Base-by-base conservation (phyloP, 2,329 filamentous ascomycete species). In the Fusarium multiceps region DNA sequence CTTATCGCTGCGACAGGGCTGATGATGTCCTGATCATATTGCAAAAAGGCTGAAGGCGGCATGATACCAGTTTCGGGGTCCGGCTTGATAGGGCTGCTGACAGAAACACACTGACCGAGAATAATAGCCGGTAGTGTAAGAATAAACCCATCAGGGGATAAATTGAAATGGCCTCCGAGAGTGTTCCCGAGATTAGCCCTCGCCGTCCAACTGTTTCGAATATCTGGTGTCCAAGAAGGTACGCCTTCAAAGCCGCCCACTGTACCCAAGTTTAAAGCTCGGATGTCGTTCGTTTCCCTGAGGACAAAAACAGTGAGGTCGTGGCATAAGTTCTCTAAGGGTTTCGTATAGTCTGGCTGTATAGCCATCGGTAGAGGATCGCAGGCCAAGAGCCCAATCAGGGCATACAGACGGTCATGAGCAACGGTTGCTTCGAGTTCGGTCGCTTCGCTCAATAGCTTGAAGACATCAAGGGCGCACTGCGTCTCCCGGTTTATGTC, bases 341-440 rank as follows among this genome's bases (percentile, higher is more conserved):
- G 8, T 3, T 69, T 60, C 0, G 20, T 41, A 14, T 69, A 69
- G 0, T 66, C 34, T 0, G 66, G 60, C 1, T 41, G 32, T 1
- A 69, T n/a, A 3, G 51, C 47, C 0, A 2, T 3, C 0, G 66
- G 66, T 4, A 66, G 14, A 1, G 60, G 43, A 25, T 69, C n/a
- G 12, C 65, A 68, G 12, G 4, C 25, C 4, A 68, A 27, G 1
- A 68, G 65, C 0, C 66, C 66, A 7, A 68, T 28, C 0, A 68
- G 55, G 0, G 54, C 66, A 14, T 68, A 68, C 3, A 68, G 21
- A 6, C 55, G 41, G 8, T 68, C 66, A 7, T 68, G 66, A 13
- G 66, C 34, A 3, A 68, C 50, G 0, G 66, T 68, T 8, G 66
- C 66, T n/a, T 68, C 46, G 5, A 68, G 4, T 2, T 68, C 66